phyloP scores from a whole-genome alignment of 768 basidiomycete genomes.

The Albatrellus ellisii region DNA sequence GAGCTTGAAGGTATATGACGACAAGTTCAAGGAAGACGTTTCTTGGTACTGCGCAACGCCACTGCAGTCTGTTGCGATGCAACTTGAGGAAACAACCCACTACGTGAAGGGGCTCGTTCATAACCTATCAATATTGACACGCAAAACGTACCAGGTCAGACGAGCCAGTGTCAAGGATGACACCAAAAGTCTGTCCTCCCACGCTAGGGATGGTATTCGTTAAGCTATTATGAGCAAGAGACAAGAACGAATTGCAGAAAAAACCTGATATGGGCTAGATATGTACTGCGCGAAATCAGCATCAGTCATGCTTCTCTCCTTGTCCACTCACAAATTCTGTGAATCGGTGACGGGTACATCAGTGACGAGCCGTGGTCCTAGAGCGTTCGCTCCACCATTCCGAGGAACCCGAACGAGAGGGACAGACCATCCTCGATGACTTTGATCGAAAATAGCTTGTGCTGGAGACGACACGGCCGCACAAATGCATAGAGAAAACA shows the following conservation, averaged over 20 bases:
- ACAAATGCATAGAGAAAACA: no score
- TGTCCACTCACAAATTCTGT: slow-evolving; percentile 19
- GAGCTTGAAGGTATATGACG: slow-evolving; percentile 28
- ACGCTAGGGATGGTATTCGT: slow-evolving; percentile 21
- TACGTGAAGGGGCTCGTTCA: neutral
- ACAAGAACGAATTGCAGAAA: slow-evolving; percentile 3
- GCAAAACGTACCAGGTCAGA: slow-evolving; percentile 33
- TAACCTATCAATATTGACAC: slow-evolving; percentile 1
- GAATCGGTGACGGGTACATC: slow-evolving; percentile 11
- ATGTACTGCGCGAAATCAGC: no score
- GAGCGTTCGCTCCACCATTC: no score
- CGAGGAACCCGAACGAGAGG: no score
- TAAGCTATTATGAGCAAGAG: slow-evolving; percentile 1
- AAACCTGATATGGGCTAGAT: slow-evolving; percentile 26
- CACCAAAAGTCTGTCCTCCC: slow-evolving; percentile 29
- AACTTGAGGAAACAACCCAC: slow-evolving; percentile 2
- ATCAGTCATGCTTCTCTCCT: no score
- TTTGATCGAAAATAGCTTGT: no score
- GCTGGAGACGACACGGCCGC: no score
- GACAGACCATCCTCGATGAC: no score
- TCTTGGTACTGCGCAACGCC: slow-evolving; percentile 28
- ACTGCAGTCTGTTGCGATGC: slow-evolving; percentile 29
- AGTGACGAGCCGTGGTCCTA: no score
- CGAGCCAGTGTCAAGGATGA: slow-evolving; percentile 44
- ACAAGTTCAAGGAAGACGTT: slow-evolving; percentile 19